These are phyloP conservation scores for Penicillium manginii DNA, from an alignment of 495 filamentous ascomycete species.

Conservation along the genomic window DNA sequence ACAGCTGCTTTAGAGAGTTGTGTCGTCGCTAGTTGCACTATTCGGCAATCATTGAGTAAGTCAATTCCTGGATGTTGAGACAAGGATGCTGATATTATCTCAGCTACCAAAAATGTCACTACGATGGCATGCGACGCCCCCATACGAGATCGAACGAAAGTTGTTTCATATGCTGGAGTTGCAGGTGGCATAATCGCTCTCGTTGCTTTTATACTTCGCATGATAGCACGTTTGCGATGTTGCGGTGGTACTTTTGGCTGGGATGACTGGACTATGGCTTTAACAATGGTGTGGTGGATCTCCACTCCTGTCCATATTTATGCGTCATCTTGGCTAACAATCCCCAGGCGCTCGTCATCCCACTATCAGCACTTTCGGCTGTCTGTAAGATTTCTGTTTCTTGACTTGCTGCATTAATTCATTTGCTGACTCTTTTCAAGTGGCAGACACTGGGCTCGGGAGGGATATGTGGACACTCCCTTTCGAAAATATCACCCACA, in stretches of 20 bases:
- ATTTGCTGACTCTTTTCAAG: slow-evolving; percentile 15
- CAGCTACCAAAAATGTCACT: slow-evolving; percentile 40
- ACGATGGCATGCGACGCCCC: slow-evolving; percentile 30
- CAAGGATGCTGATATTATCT: not conserved
- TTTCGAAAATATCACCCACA: slow-evolving; percentile 46
- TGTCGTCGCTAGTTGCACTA: slow-evolving; percentile 26
- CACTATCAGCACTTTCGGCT: slow-evolving; percentile 30
- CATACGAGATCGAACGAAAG: slow-evolving; percentile 28
- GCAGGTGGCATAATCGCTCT: slow-evolving; percentile 29
- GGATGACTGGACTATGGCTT: slow-evolving; percentile 36
- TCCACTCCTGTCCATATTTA: not conserved
- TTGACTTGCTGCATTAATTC: not conserved
- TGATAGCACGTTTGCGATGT: slow-evolving; percentile 29
- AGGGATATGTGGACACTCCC: slow-evolving; percentile 53
- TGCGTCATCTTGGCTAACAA: not conserved
- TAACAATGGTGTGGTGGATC: slow-evolving; percentile 30
- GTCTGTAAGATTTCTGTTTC: slow-evolving; percentile 25
- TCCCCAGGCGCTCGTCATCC: slow-evolving; percentile 22
- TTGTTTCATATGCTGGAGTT: slow-evolving; percentile 30
- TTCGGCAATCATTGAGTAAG: slow-evolving; percentile 32
- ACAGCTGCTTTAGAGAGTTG: slow-evolving; percentile 23
- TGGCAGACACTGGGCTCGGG: slow-evolving; percentile 45
- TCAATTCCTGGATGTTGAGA: slow-evolving; percentile 2
- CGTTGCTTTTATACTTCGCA: slow-evolving; percentile 31
- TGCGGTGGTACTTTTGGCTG: slow-evolving; percentile 31